A percentile compares a stretch with the other conserved stretches of the same genome.
Evolutionary conservation across 2,329 filamentous ascomycete species (phyloP).

Genomic region (Nemania abortiva): DNA sequence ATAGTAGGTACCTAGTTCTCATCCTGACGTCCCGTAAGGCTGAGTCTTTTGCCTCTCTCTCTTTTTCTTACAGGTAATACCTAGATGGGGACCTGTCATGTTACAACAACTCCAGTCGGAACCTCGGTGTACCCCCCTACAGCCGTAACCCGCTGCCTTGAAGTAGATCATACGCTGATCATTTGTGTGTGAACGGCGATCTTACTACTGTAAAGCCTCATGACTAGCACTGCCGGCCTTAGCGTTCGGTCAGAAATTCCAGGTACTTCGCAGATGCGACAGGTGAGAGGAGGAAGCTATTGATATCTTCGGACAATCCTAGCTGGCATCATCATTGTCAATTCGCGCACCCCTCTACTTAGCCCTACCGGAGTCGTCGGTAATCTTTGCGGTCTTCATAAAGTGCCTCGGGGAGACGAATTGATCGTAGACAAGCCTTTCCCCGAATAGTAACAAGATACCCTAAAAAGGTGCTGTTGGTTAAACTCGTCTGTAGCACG

Average conservation of each 20-base stretch:
- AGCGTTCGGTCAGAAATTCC: constrained; percentile 15
- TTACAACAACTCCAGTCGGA: background rate
- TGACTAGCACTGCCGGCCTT: constrained; percentile 14
- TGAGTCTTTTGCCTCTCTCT: background rate
- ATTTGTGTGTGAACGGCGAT: constrained; percentile 16
- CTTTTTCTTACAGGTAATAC: background rate
- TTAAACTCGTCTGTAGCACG: constrained; percentile 16
- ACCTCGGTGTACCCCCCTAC: constrained; percentile 3
- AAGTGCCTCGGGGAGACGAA: constrained; percentile 1
- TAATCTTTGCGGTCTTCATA: constrained; percentile 13
- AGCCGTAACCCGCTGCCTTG: constrained; percentile 7
- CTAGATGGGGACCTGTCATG: constrained; percentile 10
- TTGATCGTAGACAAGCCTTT: background rate
- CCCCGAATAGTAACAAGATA: background rate
- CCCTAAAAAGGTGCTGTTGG: background rate
- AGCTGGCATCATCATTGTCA: background rate
- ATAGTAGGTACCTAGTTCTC: background rate
- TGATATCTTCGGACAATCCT: background rate
- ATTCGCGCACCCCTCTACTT: background rate
- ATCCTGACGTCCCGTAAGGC: background rate
- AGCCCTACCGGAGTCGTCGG: background rate
- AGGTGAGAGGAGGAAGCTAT: background rate
- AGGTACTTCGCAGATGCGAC: background rate
- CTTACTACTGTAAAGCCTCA: constrained; percentile 21
- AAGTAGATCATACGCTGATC: constrained; percentile 36